Evolutionary conservation across 2,329 filamentous ascomycete genomes (phyloP), one percentile per base, ranked within the genome.

Genomic region (Ambrosiella beaveri): DNA sequence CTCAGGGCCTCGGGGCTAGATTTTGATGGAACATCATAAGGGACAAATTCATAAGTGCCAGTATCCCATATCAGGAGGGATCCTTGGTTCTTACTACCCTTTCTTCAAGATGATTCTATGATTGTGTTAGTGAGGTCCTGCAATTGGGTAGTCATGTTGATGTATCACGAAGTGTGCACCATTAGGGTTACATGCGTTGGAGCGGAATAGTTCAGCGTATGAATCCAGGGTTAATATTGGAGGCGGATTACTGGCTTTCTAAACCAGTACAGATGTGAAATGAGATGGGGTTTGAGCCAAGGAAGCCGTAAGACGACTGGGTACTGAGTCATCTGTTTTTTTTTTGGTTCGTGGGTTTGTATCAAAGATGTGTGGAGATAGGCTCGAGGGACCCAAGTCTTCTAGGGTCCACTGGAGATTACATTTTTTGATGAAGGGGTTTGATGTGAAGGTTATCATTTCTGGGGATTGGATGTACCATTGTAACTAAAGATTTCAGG

Each of bases 111-210:
- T 82, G 79, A 60, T 81, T 82, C 78, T 79, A 53, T 17, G 3
- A 47, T 13, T 13, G 53, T 39, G 36, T 9, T 37, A 38, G 13
- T 17, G 39, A 15, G n/a, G 74, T 27, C 84, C 82, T 8, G 84
- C 81, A 49, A 85, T 67, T 1, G 84, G 84, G 65, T 87, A 84
- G 64, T 86, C 82, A 65, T 88, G 83, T 65, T 88, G 83, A 66
- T 87, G 82, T 41, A 87, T 75, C 56, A 87, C 78, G 64, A 86
- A 87, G 66, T 83, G 80, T 7, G 73, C 70, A 15, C 74, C 74
- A 13, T 58, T 49, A 2, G 60, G 45, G 50, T 59, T 68, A 15
- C 66, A 68, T 1, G 63, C 64, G 52, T 68, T 68, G n/a, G 57
- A 54, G 3, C 63, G 61, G 58, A 74, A 76, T 7, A 75, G 68